Evolutionary conservation across 1,139 yeast genomes (phyloP).

Genomic region (Yamadazyma kanchanaburiensis): DNA sequence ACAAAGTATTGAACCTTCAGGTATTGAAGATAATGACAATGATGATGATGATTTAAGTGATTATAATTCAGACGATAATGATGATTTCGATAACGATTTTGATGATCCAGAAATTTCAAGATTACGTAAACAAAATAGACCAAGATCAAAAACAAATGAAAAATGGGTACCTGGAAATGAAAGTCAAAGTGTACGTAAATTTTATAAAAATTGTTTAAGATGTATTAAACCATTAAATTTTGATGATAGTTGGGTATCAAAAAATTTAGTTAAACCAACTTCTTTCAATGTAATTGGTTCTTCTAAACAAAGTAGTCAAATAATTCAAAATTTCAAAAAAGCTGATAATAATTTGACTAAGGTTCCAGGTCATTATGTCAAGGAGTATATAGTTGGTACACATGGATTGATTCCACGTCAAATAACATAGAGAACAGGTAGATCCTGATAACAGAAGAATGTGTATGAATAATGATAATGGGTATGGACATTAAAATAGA

Average conservation of each 20-base stretch:
- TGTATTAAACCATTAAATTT: constrained; percentile 54
- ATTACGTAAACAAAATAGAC: constrained; percentile 5
- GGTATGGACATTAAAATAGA: neutral
- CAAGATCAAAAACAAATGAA: constrained; percentile 7
- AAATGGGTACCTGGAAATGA: constrained; percentile 52
- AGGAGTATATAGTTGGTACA: constrained; percentile 39
- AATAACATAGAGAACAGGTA: too few species aligned
- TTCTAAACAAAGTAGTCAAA: constrained; percentile 5
- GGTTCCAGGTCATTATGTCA: constrained; percentile 36
- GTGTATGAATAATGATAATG: neutral
- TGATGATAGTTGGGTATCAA: constrained; percentile 56
- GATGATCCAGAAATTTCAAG: constrained; percentile 17
- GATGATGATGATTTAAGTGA: constrained; percentile 30
- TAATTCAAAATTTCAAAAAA: constrained; percentile 5
- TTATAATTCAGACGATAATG: constrained; percentile 37
- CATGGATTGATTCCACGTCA: constrained; percentile 40
- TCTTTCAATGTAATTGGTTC: constrained; percentile 29
- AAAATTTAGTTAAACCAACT: constrained; percentile 43
- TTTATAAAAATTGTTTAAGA: constrained; percentile 51
- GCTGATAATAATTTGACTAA: constrained; percentile 27
- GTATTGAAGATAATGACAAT: constrained; percentile 19
- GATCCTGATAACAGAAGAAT: too few species aligned
- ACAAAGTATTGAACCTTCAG: constrained; percentile 6
- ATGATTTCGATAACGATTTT: constrained; percentile 14
- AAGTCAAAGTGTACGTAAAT: constrained; percentile 38